phyloP scores from a whole-genome alignment of 495 filamentous ascomycete genomes.

The Penicillium verhagenii region DNA sequence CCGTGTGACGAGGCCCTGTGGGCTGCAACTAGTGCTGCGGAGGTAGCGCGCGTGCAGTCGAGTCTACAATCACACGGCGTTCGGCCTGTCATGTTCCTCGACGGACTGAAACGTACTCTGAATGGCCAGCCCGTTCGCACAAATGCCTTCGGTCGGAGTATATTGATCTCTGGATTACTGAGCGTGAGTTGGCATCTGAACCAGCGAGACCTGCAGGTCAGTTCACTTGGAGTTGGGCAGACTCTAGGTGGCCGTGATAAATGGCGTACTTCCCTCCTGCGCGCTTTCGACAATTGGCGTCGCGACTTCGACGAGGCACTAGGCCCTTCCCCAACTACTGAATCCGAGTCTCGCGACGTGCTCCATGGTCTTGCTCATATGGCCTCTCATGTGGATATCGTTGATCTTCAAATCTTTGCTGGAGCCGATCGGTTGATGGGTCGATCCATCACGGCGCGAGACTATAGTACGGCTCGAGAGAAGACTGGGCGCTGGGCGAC shows the following conservation, averaged over 20 bases:
- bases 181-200: conserved; percentile 98
- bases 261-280: conserved; percentile 84
- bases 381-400: conserved; percentile 96
- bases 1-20: conserved; percentile 94
- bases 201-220: conserved; percentile 92
- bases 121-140: conserved; percentile 86
- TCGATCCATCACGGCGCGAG: conserved; percentile 76
- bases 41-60: conserved; percentile 84
- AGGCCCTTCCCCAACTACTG: conserved; percentile 41
- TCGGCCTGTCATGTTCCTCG: conserved; percentile 84
- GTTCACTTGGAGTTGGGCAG: conserved; percentile 73
- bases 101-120: conserved; percentile 86
- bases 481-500: conserved; percentile 87
- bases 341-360: conserved; percentile 73
- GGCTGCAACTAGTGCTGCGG: conserved; percentile 85
- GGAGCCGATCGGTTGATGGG: conserved; percentile 82
- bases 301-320: conserved; percentile 86
- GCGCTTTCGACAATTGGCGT: conserved; percentile 94
- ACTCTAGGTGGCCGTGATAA: conserved; percentile 88
- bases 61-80: conserved; percentile 79
- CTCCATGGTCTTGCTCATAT: conserved; percentile 94
- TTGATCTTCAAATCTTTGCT: conserved; percentile 96
- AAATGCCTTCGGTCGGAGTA: conserved; percentile 91
- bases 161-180: conserved; percentile 90
- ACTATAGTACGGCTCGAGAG: conserved; percentile 75